Conservation (phyloP, 495 filamentous ascomycete species). For the Talaromyces stipitatus region DNA sequence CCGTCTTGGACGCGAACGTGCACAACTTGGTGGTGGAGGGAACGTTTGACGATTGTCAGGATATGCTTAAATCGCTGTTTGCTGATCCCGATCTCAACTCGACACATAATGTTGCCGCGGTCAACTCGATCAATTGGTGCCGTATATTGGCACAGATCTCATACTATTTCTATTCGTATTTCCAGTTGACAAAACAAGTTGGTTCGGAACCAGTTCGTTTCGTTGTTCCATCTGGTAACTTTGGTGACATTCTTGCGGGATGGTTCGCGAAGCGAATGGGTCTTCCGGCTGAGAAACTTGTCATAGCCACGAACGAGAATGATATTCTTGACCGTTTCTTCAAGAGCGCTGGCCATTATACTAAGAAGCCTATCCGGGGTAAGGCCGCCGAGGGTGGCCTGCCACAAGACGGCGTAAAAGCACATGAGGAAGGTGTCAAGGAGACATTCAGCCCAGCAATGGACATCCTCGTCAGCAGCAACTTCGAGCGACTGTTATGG, state of each 20-base stretch:
- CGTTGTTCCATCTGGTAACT: constrained; percentile 88
- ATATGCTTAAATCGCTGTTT: constrained; percentile 91
- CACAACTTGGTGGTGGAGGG: constrained; percentile 81
- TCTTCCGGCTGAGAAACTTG: constrained; percentile 71
- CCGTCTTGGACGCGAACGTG: constrained; percentile 74
- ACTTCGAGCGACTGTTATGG: constrained; percentile 97
- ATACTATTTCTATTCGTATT: constrained; percentile 90
- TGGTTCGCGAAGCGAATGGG: constrained; percentile 91
- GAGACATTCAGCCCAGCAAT: constrained; percentile 89
- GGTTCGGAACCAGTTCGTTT: constrained; percentile 58
- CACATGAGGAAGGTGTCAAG: constrained; percentile 52
- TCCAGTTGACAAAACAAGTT: constrained; percentile 54
- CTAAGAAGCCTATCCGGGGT: constrained; percentile 59
- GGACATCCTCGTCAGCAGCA: constrained; percentile 92
- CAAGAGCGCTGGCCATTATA: constrained; percentile 69
- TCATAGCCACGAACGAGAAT: constrained; percentile 88
- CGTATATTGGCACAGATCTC: constrained; percentile 84
- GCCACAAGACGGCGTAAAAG: background rate
- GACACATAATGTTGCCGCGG: constrained; percentile 68
- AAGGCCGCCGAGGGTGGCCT: constrained; percentile 28
- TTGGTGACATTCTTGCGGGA: constrained; percentile 91
- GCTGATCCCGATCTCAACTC: constrained; percentile 67
- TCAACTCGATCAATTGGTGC: constrained; percentile 89
- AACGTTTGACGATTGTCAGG: constrained; percentile 91
- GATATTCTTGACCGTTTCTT: constrained; percentile 81